A percentile compares a stretch with the other conserved stretches of the same genome.
phyloP scores from a whole-genome alignment of 768 basidiomycete genomes.

The Polyporus arcularius region DNA sequence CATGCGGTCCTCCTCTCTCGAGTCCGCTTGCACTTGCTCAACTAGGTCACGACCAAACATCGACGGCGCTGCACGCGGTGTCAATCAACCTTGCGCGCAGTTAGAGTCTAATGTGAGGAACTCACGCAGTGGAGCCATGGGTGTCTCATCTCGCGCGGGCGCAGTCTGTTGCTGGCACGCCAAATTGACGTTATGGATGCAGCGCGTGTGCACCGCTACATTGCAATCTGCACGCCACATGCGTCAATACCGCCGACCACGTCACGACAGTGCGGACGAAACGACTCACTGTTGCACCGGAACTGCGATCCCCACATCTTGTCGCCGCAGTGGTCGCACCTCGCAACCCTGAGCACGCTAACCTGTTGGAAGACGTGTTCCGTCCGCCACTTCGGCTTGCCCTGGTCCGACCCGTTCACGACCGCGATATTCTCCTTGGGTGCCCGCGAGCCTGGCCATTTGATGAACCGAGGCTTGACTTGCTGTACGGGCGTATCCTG shows the following conservation, averaged over 20 bases:
- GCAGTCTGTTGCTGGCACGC: slow-evolving; percentile 61
- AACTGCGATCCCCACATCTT: slow-evolving; percentile 99
- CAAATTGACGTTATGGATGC: slow-evolving; percentile 64
- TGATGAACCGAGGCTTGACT: slow-evolving; percentile 59
- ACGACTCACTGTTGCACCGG: slow-evolving; percentile 77
- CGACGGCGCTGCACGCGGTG: slow-evolving; percentile 62
- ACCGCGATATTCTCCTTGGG: slow-evolving; percentile 43
- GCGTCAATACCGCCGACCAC: not conserved
- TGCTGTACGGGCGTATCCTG: slow-evolving; percentile 48
- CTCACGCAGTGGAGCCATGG: slow-evolving; percentile 36
- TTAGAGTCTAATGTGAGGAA: not conserved
- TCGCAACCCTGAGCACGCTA: slow-evolving; percentile 83
- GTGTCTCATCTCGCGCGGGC: slow-evolving; percentile 33
- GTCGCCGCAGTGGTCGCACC: slow-evolving; percentile 95
- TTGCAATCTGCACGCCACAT: slow-evolving; percentile 63
- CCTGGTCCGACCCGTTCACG: slow-evolving; percentile 20
- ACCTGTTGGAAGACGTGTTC: slow-evolving; percentile 89
- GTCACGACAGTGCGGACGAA: not conserved
- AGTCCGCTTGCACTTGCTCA: slow-evolving; percentile 79
- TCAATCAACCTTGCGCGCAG: slow-evolving; percentile 6
- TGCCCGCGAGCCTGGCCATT: slow-evolving; percentile 64
- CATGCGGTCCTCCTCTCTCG: slow-evolving; percentile 54
- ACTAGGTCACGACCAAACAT: slow-evolving; percentile 91
- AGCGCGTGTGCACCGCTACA: slow-evolving; percentile 86
- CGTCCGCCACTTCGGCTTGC: slow-evolving; percentile 33